Evolutionary conservation across 2,329 filamentous ascomycete species (phyloP).

Genomic region (Paracoccidioides lutzii): DNA sequence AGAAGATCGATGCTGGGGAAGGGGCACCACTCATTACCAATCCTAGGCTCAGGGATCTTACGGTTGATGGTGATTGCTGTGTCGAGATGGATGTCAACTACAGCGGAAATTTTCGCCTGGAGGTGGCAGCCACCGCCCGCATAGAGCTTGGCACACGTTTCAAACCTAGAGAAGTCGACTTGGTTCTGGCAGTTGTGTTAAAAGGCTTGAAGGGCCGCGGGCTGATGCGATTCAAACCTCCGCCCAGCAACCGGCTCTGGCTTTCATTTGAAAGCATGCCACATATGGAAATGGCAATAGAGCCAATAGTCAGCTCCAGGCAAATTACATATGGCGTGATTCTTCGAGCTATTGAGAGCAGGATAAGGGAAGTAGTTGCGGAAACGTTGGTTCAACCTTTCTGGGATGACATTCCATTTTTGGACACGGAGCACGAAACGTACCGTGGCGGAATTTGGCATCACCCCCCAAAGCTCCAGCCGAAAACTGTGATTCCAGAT

Average conservation of each 20-base stretch:
- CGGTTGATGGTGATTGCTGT: constrained; percentile 78
- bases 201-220: constrained; percentile 77
- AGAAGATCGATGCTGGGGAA: constrained; percentile 73
- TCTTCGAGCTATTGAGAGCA: constrained; percentile 81
- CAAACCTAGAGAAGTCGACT: constrained; percentile 77
- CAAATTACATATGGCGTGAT: constrained; percentile 94
- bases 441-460: constrained; percentile 79
- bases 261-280: constrained; percentile 88
- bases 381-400: constrained; percentile 87
- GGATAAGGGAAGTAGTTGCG: constrained; percentile 84
- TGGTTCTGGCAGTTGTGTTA: constrained; percentile 73
- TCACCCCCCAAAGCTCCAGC: constrained; percentile 26
- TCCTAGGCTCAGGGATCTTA: constrained; percentile 73
- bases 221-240: constrained; percentile 78
- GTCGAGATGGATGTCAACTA: constrained; percentile 82
- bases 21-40: constrained; percentile 82
- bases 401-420: constrained; percentile 93
- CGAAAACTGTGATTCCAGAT: constrained; percentile 26
- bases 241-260: constrained; percentile 94
- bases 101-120: constrained; percentile 74
- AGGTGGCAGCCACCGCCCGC: constrained; percentile 82
- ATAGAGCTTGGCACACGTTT: constrained; percentile 82
- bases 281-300: constrained; percentile 84
- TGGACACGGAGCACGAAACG: constrained; percentile 61
- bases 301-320: constrained; percentile 86